Evolutionary conservation across 2,329 filamentous ascomycete species (phyloP), one percentile per base, ranked within the genome.

Genomic region (Annulohypoxylon truncatum): DNA sequence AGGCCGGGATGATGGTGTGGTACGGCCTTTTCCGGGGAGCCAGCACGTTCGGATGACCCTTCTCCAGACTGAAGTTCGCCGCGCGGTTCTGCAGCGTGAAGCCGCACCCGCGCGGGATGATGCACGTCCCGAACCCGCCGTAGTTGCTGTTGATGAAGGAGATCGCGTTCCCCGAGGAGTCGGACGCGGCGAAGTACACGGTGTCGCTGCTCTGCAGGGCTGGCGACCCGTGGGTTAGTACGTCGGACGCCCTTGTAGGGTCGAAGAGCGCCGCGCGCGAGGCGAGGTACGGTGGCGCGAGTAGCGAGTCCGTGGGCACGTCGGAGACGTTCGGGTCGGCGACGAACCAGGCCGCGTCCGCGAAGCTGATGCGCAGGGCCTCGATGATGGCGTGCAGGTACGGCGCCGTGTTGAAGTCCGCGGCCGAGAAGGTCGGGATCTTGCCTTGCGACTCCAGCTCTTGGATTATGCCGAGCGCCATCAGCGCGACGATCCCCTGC

Each of bases 121-220:
- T 97, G 71, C 83, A 85, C 0, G 93, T 96, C 55, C 96, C 96
- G 78, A 98, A 95, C 0, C 93, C 93, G 59, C 86, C 90, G 80
- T 94, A 98, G 83, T 95, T 96, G 79, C 91, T 94, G 85, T 97
- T 98, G 82, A 98, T 98, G 81, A 98, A 97, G 20, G 92, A 96
- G 56, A 96, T 94, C 31, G 92, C 95, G 79, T 98, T 98, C 57
- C 96, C 96, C 29, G 89, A 82, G 1, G 83, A 79, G 80, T 98
- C 96, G 0, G 94, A 91, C 9, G 91, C 91, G 61, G 91, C 89
- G 76, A 98, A 97, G 82, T 98, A 98, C 26, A 98, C 96, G 0
- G 96, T 98, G 78, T 99, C 96, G 77, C 91, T 92, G 79, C 92
- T 91, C 68, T 90, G 90, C 66, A 96, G 88, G 0, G 95, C 95